phyloP scores from a whole-genome alignment of 2,329 filamentous ascomycete genomes.

The Clarireedia sp. region DNA sequence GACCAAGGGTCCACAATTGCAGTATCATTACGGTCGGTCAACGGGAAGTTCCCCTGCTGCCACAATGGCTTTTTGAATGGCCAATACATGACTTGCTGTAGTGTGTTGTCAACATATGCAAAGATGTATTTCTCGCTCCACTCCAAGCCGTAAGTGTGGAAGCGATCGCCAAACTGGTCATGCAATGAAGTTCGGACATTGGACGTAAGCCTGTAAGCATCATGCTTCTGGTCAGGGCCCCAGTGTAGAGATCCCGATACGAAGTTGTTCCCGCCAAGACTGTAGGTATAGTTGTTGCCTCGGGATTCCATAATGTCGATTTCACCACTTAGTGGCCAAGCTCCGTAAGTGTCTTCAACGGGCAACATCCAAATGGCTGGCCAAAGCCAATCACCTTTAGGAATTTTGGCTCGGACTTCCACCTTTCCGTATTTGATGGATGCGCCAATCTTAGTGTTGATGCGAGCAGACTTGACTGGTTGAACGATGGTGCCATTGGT shows the following conservation, averaged over 20 bases:
- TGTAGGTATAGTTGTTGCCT: slow-evolving; percentile 73
- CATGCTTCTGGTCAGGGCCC: slow-evolving; percentile 63
- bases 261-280: slow-evolving; percentile 73
- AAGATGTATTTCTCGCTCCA: slow-evolving; percentile 86
- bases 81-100: slow-evolving; percentile 73
- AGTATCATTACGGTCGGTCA: slow-evolving; percentile 56
- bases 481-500: slow-evolving; percentile 73
- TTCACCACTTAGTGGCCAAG: slow-evolving; percentile 73
- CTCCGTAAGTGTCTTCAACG: slow-evolving; percentile 60
- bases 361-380: slow-evolving; percentile 91
- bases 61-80: slow-evolving; percentile 64
- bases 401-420: slow-evolving; percentile 70
- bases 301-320: slow-evolving; percentile 78
- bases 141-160: slow-evolving; percentile 77
- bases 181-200: slow-evolving; percentile 68
- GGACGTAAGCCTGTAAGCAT: slow-evolving; percentile 79
- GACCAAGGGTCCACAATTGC: slow-evolving; percentile 57
- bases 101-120: slow-evolving; percentile 73
- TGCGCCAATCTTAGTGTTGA: slow-evolving; percentile 66
- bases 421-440: slow-evolving; percentile 74
- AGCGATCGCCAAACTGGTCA: slow-evolving; percentile 60
- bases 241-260: slow-evolving; percentile 73
- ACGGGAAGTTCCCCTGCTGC: slow-evolving; percentile 60
- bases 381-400: slow-evolving; percentile 79
- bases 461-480: slow-evolving; percentile 68